Base-by-base conservation (phyloP, 768 basidiomycete genomes). In the Tricholoma furcatifolium region DNA sequence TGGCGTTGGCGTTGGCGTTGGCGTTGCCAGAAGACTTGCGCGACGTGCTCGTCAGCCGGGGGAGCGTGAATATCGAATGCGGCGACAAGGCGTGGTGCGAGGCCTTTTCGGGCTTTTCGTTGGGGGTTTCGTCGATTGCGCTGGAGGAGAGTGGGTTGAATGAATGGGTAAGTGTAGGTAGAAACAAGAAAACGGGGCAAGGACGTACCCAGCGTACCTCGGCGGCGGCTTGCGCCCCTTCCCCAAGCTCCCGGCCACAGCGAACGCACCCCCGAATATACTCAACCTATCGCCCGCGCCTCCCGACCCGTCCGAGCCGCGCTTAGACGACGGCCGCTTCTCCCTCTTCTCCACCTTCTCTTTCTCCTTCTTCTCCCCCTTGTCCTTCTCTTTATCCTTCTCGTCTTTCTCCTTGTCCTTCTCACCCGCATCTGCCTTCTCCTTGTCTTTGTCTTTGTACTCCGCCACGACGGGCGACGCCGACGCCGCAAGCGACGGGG, bases 221-320 rank as follows among this genome's bases (percentile, higher is more conserved):
- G 91, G 92, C 0, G 92, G 78, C 0, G 93, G 93, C 65, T 97
- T 95, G 58, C 93, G 73, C 36, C 74, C 71, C 66, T 86, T 87
- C 24, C 84, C 81, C 49, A 90, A 62, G 5, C 84, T 72, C 1
- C 82, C 79, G 10, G 73, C 69, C 55, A 91, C 83, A 2, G 82
- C 68, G 55, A 91, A 83, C 3, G 82, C 68, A 17, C 76, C 78
- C 12, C 89, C 90, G 62, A 97, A 96, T 61, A 96, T 84, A 62
- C 92, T 93, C 55, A 90, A 67, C n/a, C 90, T 74, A 38, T 89
- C 87, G 4, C 72, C 62, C 11, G 65, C 63, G 49, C 72, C 75
- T 57, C 69, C 57, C 9, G 43, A 30, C 9, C 60, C 72, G 47
- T 88, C 86, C 14, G 71, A 43, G 54, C 77, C 78, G 55, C 76